Conservation (phyloP, 108 stramenopile genomes). For the Stephanodiscus minutulus region DNA sequence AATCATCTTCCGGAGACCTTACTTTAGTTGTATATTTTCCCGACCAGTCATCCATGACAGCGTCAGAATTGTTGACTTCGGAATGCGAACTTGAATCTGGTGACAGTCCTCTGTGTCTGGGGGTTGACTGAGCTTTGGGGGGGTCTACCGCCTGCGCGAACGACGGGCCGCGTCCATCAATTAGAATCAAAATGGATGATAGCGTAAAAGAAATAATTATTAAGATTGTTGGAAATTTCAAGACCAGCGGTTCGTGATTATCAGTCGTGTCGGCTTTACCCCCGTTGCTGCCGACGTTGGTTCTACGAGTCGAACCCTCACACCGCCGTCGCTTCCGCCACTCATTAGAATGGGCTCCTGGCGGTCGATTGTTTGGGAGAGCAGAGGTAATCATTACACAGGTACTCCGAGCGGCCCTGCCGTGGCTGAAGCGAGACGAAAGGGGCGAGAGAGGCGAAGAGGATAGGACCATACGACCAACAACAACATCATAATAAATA, state of each 20-base stretch:
- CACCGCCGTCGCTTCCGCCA: not conserved
- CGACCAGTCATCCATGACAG: not conserved
- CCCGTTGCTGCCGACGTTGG: not conserved
- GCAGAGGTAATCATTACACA: not conserved
- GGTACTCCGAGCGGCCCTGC: no score
- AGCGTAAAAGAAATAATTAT: not conserved
- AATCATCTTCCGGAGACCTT: not conserved
- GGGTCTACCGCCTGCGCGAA: conserved; percentile 2
- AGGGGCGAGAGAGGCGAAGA: no score
- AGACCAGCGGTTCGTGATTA: not conserved
- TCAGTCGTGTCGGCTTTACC: not conserved
- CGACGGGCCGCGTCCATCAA: not conserved
- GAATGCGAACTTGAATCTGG: not conserved
- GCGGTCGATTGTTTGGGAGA: not conserved
- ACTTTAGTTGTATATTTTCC: not conserved
- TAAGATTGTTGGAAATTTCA: not conserved
- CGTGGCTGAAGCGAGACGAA: no score
- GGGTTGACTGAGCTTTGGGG: not conserved
- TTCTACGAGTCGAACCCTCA: not conserved
- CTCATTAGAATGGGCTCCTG: not conserved
- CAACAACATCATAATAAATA: no score
- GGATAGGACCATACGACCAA: no score
- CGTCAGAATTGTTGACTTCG: not conserved
- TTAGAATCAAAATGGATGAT: not conserved
- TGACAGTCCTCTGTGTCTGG: not conserved